A percentile compares a stretch with the other conserved stretches of the same genome.
phyloP scores from a whole-genome alignment of 495 filamentous ascomycete genomes.

The Hypoxylon lenormandii region DNA sequence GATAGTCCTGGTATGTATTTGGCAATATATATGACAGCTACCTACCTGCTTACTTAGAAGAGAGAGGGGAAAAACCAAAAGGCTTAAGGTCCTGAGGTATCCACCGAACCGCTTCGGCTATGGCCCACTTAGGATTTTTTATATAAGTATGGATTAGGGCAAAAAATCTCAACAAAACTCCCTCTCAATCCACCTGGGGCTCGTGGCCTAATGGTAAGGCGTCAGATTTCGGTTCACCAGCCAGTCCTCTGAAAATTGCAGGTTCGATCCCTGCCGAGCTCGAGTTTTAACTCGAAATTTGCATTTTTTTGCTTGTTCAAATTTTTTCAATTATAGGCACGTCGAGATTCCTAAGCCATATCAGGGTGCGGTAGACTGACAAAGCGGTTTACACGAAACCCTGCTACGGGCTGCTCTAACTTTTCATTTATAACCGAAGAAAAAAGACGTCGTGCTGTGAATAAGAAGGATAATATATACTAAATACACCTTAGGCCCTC shows the following conservation, averaged over 20 bases:
- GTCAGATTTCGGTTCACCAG: slow-evolving; percentile 26
- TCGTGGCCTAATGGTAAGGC: slow-evolving; percentile 41
- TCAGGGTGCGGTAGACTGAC: too few relatives aligned
- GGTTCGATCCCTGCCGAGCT: slow-evolving; percentile 49
- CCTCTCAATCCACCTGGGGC: not conserved
- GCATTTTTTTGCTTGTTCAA: not conserved
- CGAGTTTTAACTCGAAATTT: slow-evolving; percentile 1
- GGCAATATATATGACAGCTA: not conserved
- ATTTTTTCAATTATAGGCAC: too few relatives aligned
- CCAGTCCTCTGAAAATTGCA: slow-evolving; percentile 43
- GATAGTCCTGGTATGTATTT: too few relatives aligned
- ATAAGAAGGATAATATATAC: too few relatives aligned
- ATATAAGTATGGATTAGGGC: slow-evolving; percentile 11
- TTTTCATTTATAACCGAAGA: too few relatives aligned
- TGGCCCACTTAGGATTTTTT: slow-evolving; percentile 12
- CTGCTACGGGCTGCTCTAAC: too few relatives aligned
- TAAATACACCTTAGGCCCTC: too few relatives aligned
- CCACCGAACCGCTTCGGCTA: not conserved
- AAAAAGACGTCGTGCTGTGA: too few relatives aligned
- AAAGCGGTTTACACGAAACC: too few relatives aligned
- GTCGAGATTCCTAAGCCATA: too few relatives aligned
- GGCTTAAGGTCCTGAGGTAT: not conserved
- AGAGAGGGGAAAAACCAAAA: not conserved
- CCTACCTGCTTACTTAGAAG: too few relatives aligned
- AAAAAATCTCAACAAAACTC: not conserved